Conservation (phyloP, 2,329 filamentous ascomycete genomes). For the Diaporthe citrichinensis region DNA sequence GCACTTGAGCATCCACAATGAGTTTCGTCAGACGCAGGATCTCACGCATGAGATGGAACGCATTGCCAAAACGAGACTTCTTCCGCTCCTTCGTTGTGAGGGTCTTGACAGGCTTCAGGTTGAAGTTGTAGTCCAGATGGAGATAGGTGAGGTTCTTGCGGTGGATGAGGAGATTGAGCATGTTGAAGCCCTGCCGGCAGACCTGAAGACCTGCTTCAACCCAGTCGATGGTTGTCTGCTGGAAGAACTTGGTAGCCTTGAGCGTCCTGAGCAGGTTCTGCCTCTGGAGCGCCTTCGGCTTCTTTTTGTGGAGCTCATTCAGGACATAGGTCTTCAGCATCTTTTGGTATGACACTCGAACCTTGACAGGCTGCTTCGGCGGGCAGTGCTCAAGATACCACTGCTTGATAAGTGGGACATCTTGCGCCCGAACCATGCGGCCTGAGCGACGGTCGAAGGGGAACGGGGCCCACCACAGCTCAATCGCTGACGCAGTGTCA, state of each 20-base stretch:
- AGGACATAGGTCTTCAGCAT: slow-evolving; percentile 95
- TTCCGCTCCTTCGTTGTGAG: slow-evolving; percentile 98
- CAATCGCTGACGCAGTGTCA: slow-evolving; percentile 91
- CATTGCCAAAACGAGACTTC: slow-evolving; percentile 99
- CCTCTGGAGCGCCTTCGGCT: slow-evolving; percentile 94
- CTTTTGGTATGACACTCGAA: slow-evolving; percentile 98
- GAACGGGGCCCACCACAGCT: slow-evolving; percentile 98
- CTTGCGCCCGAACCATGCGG: slow-evolving; percentile 95
- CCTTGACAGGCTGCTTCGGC: slow-evolving; percentile 89
- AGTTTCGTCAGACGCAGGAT: slow-evolving; percentile 96
- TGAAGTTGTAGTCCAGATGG: slow-evolving; percentile 99
- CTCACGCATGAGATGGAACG: slow-evolving; percentile 98
- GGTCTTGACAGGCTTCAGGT: slow-evolving; percentile 98
- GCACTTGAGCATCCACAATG: slow-evolving; percentile 98
- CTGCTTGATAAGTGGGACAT: slow-evolving; percentile 96
- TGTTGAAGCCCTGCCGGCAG: slow-evolving; percentile 98
- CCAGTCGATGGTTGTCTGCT: slow-evolving; percentile 99
- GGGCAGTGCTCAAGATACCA: slow-evolving; percentile 98
- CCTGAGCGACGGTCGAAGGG: slow-evolving; percentile 96
- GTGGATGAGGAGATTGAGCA: slow-evolving; percentile 97
- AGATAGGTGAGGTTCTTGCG: slow-evolving; percentile 98
- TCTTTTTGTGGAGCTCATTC: slow-evolving; percentile 96
- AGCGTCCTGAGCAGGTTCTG: slow-evolving; percentile 91
- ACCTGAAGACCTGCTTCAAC: slow-evolving; percentile 98
- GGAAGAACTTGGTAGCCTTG: slow-evolving; percentile 99